These are phyloP conservation scores for Amoebophrya sp. DNA, from an alignment of 169 alveolate species.

Conservation along the genomic window DNA sequence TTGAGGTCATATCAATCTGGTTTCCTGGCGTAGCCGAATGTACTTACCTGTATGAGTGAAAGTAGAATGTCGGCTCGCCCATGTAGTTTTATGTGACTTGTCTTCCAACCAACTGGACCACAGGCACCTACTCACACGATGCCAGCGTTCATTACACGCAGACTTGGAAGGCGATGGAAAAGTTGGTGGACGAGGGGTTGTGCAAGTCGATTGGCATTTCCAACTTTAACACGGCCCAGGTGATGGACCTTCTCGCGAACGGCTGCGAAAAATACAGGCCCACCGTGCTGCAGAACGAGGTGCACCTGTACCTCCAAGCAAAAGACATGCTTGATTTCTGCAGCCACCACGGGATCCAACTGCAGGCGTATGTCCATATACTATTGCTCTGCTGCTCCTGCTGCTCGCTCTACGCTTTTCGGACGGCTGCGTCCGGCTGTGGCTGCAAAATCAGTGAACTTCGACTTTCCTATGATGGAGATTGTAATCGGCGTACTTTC, in stretches of 20 bases:
- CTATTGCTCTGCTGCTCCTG: too few relatives aligned
- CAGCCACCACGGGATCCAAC: not conserved
- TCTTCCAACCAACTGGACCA: too few relatives aligned
- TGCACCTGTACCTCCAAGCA: not conserved
- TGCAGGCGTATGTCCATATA: slow-evolving; percentile 1
- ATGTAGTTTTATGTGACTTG: too few relatives aligned
- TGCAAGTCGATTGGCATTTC: not conserved
- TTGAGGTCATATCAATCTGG: too few relatives aligned
- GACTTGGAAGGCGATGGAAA: not conserved
- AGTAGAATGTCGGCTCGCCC: too few relatives aligned
- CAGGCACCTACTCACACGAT: not conserved
- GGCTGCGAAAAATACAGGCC: not conserved
- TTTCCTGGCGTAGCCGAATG: too few relatives aligned
- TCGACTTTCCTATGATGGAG: too few relatives aligned
- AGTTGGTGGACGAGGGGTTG: not conserved
- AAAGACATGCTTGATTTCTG: slow-evolving; percentile 3
- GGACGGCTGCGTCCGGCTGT: too few relatives aligned
- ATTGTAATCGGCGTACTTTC: too few relatives aligned
- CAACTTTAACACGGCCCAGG: not conserved
- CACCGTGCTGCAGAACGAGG: not conserved
- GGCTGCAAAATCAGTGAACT: too few relatives aligned
- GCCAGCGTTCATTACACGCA: not conserved
- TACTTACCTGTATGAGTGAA: too few relatives aligned
- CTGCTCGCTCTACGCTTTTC: too few relatives aligned
- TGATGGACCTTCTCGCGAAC: not conserved